These are phyloP conservation scores for Ogataea ramenticola DNA, from an alignment of 805 yeast species.

Conservation along the genomic window DNA sequence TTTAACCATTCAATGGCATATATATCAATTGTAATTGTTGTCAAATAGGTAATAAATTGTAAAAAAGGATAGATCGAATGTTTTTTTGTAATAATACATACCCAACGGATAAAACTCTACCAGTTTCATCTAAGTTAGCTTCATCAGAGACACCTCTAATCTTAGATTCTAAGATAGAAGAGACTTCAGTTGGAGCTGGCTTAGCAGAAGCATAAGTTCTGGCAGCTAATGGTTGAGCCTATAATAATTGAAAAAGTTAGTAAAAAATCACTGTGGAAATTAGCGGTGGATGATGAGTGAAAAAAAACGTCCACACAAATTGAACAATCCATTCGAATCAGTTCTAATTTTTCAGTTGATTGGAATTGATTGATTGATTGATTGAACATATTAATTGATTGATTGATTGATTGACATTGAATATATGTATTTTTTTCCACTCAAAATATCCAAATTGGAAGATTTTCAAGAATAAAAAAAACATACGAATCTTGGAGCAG, in stretches of 20 bases:
- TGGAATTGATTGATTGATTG: conserved; percentile 1
- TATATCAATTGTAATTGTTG: neutral
- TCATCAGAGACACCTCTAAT: conserved; percentile 98
- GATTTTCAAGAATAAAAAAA: conserved; percentile 1
- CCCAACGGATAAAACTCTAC: conserved; percentile 98
- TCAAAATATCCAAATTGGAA: too few relatives aligned
- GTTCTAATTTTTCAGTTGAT: too few relatives aligned
- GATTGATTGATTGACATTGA: neutral
- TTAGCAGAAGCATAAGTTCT: conserved; percentile 92
- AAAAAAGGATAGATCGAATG: neutral
- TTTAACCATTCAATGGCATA: neutral
- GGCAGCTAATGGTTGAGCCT: conserved; percentile 67
- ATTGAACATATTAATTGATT: neutral
- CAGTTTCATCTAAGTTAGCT: conserved; percentile 97
- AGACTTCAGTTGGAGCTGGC: conserved; percentile 99
- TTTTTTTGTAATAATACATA: conserved; percentile 37
- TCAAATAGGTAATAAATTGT: conserved; percentile 2
- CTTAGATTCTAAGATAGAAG: conserved; percentile 97
- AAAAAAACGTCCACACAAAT: neutral
- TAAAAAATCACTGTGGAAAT: conserved; percentile 3
- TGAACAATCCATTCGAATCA: neutral
- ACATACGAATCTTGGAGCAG: conserved; percentile 40
- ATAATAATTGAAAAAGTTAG: conserved; percentile 6
- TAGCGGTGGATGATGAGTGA: neutral
- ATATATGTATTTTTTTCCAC: too few relatives aligned